Conservation (phyloP, 2,329 filamentous ascomycete genomes). For the Monosporascus sp. region DNA sequence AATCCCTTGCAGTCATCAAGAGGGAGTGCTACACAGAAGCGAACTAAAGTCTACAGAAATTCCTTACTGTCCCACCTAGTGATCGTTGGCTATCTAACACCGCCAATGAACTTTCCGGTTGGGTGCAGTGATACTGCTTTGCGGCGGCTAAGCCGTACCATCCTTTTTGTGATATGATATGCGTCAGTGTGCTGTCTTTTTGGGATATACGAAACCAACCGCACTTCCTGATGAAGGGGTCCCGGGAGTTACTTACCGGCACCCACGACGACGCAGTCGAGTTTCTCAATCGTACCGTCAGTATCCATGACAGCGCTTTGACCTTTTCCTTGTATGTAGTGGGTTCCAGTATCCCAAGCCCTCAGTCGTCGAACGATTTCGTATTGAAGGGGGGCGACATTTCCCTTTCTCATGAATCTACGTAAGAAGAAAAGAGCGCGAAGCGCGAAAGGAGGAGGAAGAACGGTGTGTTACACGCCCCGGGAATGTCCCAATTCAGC, state of each 20-base stretch:
- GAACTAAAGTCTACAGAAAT: neutral
- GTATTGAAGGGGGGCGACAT: neutral
- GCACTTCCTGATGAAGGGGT: neutral
- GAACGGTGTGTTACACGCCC: too few relatives aligned
- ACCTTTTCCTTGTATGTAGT: neutral
- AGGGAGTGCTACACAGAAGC: neutral
- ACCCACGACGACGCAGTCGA: slow-evolving; percentile 45
- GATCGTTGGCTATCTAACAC: slow-evolving; percentile 54
- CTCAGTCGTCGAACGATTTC: neutral
- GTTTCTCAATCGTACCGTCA: slow-evolving; percentile 32
- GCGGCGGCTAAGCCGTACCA: slow-evolving; percentile 55
- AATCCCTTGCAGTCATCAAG: neutral
- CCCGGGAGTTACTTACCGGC: slow-evolving; percentile 39
- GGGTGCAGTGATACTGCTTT: slow-evolving; percentile 55
- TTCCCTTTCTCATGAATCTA: too few relatives aligned
- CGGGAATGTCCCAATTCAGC: too few relatives aligned
- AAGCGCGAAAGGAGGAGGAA: too few relatives aligned
- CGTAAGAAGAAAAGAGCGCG: too few relatives aligned
- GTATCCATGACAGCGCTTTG: slow-evolving; percentile 3
- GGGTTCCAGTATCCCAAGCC: neutral
- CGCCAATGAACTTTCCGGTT: slow-evolving; percentile 51
- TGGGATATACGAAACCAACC: neutral
- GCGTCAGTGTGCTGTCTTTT: slow-evolving; percentile 1
- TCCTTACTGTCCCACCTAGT: slow-evolving; percentile 53
- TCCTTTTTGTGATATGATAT: slow-evolving; percentile 25